Evolutionary conservation across 73 alveolate genomes (phyloP).

Genomic region (Loxodes magnus): DNA sequence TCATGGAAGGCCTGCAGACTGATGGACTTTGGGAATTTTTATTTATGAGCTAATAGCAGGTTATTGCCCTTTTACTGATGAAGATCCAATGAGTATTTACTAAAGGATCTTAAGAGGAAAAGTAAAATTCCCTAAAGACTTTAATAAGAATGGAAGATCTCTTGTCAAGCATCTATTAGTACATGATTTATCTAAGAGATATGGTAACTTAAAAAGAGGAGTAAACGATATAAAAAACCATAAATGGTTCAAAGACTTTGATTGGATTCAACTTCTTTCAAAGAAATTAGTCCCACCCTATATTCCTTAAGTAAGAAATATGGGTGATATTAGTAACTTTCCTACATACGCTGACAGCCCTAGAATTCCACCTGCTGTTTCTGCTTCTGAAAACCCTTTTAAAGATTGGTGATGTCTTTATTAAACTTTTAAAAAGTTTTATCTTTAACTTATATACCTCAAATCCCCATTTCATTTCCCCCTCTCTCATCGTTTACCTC

Average conservation of each 20-base stretch:
- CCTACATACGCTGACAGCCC: no score
- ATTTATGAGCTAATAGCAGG: slow-evolving; percentile 77
- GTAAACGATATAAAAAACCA: slow-evolving; percentile 64
- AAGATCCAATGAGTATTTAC: slow-evolving; percentile 65
- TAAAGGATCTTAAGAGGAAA: slow-evolving; percentile 61
- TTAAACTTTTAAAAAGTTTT: no score
- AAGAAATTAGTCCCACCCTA: slow-evolving; percentile 56
- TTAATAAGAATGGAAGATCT: slow-evolving; percentile 68
- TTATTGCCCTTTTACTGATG: slow-evolving; percentile 71
- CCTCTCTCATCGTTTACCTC: no score
- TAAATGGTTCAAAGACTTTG: slow-evolving; percentile 58
- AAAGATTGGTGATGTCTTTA: no score
- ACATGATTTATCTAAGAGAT: slow-evolving; percentile 59
- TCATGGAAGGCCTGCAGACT: slow-evolving; percentile 92
- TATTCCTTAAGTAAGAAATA: no score
- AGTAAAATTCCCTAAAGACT: slow-evolving; percentile 63
- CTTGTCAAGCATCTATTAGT: slow-evolving; percentile 61
- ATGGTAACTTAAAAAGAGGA: slow-evolving; percentile 61
- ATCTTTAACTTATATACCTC: no score
- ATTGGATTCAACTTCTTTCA: slow-evolving; percentile 50
- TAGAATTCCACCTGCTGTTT: no score
- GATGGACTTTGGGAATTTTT: slow-evolving; percentile 83
- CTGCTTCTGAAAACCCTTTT: no score
- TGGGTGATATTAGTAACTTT: no score
- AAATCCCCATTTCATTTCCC: no score